Conservation (phyloP, 768 basidiomycete genomes). For the Suillus spraguei region DNA sequence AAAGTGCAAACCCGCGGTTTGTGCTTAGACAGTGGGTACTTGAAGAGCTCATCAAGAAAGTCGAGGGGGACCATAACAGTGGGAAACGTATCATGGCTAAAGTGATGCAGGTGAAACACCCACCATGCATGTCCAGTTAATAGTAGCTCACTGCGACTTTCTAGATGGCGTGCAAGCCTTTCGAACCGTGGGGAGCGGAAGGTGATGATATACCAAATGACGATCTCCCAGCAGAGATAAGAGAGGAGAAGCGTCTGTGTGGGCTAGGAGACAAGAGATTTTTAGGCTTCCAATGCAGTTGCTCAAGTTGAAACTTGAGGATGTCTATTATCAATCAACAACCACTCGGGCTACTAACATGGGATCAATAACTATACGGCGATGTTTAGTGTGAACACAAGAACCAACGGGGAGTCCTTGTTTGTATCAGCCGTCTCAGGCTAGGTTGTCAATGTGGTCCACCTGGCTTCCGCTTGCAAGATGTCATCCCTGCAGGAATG, state of each 20-base stretch:
- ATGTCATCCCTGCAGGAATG: neutral
- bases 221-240: constrained; percentile 57
- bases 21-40: constrained; percentile 94
- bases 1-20: constrained; percentile 82
- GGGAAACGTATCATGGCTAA: constrained; percentile 75
- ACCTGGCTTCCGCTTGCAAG: neutral
- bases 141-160: constrained; percentile 6
- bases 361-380: neutral
- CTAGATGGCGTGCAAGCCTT: constrained; percentile 90
- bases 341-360: neutral
- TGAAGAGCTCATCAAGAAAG: constrained; percentile 78
- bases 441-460: neutral
- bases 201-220: constrained; percentile 45
- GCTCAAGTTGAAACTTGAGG: constrained; percentile 63
- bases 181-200: constrained; percentile 86
- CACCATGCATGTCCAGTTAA: neutral
- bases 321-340: neutral
- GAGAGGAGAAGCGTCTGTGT: constrained; percentile 76
- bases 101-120: constrained; percentile 70
- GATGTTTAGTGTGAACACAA: neutral
- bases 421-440: too few relatives aligned
- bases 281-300: constrained; percentile 93
- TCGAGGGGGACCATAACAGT: constrained; percentile 64
- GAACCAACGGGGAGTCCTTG: neutral
- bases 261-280: constrained; percentile 72